Evolutionary conservation across 2,329 filamentous ascomycete genomes (phyloP).

Genomic region (Cytospora schulzeri): DNA sequence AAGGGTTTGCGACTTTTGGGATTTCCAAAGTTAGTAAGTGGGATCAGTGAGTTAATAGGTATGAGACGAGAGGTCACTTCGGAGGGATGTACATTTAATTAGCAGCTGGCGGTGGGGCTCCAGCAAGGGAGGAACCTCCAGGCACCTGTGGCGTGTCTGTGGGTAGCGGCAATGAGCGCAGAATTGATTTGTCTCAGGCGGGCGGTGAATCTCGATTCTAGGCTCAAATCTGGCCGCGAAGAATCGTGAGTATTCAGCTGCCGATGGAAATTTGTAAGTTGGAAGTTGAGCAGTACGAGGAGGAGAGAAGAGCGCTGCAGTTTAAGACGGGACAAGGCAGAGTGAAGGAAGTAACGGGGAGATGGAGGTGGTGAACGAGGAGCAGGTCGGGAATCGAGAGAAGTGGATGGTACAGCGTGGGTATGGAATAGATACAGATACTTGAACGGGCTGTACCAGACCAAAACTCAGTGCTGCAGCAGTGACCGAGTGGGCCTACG

Average conservation of each 20-base stretch:
- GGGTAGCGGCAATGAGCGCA: constrained; percentile 20
- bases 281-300: constrained; percentile 14
- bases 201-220: constrained; percentile 21
- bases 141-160: constrained; percentile 25
- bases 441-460: constrained; percentile 1
- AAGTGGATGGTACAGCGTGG: constrained; percentile 24
- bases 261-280: not conserved
- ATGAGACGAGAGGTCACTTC: constrained; percentile 22
- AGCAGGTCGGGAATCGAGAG: constrained; percentile 15
- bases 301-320: constrained; percentile 27
- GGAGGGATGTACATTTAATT: constrained; percentile 27
- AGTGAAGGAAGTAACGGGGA: constrained; percentile 7
- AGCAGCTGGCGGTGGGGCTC: constrained; percentile 24
- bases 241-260: not conserved
- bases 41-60: constrained; percentile 24
- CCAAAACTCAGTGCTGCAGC: not conserved
- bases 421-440: constrained; percentile 1
- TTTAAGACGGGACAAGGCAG: constrained; percentile 12
- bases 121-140: constrained; percentile 27
- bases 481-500: not conserved
- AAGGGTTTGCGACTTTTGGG: constrained; percentile 3
- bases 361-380: constrained; percentile 11
- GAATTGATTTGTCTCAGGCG: constrained; percentile 26
- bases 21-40: constrained; percentile 27
- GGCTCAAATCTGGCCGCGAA: constrained; percentile 3